A percentile compares a stretch with the other conserved stretches of the same genome.
These are phyloP conservation scores for Graphiopsis chlorocephala DNA, from an alignment of 2,329 filamentous ascomycete species.

Conservation along the genomic window DNA sequence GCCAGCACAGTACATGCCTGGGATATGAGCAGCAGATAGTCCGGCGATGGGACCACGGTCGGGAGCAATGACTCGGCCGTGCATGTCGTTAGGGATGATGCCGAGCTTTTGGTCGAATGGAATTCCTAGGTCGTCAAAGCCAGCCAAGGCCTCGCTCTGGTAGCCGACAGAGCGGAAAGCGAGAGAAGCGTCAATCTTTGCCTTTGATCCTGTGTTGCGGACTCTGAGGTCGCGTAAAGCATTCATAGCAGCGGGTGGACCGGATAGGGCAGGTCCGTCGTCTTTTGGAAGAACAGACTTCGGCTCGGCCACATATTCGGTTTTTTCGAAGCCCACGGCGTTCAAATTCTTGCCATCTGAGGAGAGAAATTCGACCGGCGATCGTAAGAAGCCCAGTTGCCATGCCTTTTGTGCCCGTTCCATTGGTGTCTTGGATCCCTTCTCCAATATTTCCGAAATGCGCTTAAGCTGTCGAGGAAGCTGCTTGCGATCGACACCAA, in stretches of 20 bases:
- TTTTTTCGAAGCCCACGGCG: slow-evolving; percentile 64
- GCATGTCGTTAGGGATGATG: slow-evolving; percentile 76
- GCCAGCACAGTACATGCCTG: slow-evolving; percentile 85
- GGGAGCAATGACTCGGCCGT: slow-evolving; percentile 65
- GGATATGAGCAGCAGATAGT: slow-evolving; percentile 51
- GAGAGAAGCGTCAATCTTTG: slow-evolving; percentile 59
- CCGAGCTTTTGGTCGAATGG: slow-evolving; percentile 73
- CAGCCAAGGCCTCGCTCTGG: slow-evolving; percentile 73
- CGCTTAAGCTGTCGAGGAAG: slow-evolving; percentile 74
- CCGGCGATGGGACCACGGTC: slow-evolving; percentile 39
- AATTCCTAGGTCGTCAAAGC: slow-evolving; percentile 70
- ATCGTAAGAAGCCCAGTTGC: slow-evolving; percentile 83
- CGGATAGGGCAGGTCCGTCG: slow-evolving; percentile 2
- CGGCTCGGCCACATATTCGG: slow-evolving; percentile 30
- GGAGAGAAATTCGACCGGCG: slow-evolving; percentile 66
- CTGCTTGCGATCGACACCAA: slow-evolving; percentile 57
- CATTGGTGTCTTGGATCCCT: slow-evolving; percentile 60
- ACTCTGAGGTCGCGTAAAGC: slow-evolving; percentile 30
- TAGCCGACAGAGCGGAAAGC: slow-evolving; percentile 97
- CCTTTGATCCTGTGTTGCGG: slow-evolving; percentile 31
- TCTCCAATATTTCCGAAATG: slow-evolving; percentile 75
- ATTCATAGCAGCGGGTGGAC: slow-evolving; percentile 23
- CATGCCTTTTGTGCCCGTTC: slow-evolving; percentile 63
- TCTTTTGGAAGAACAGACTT: slow-evolving; percentile 10
- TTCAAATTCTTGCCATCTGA: slow-evolving; percentile 53